Percentiles rank a stretch among this genome's conserved stretches.
Conservation (phyloP, 2,329 filamentous ascomycete genomes). For the Neopestalotiopsis clavispora region DNA sequence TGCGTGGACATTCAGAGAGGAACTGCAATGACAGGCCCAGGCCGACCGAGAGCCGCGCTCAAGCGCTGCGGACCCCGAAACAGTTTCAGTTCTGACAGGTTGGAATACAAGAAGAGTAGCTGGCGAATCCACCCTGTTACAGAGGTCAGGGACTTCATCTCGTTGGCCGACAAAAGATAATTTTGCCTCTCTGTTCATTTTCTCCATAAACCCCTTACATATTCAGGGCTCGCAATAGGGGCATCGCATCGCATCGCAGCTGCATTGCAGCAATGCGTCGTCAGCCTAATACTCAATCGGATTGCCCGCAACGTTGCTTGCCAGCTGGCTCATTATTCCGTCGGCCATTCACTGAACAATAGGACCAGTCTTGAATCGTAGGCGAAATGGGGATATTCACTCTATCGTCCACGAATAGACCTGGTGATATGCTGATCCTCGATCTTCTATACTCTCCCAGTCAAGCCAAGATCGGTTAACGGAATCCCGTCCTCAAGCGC, state of each 20-base stretch:
- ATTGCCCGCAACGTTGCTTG: not conserved
- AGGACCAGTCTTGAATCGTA: not conserved
- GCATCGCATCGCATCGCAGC: not conserved
- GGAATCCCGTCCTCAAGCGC: not conserved
- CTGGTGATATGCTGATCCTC: not conserved
- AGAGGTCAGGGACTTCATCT: not conserved
- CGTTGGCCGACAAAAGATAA: not conserved
- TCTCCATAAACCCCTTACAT: not conserved
- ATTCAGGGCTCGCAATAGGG: not conserved
- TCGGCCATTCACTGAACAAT: not conserved
- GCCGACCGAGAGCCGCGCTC: conserved; percentile 14
- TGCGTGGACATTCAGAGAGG: not conserved
- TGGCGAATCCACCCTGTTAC: not conserved
- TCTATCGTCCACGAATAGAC: not conserved
- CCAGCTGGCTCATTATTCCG: not conserved
- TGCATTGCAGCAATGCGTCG: not conserved
- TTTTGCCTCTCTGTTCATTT: not conserved
- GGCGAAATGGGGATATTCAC: conserved; percentile 11
- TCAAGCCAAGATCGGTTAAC: not conserved
- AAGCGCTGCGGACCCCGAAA: conserved; percentile 6
- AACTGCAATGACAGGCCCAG: not conserved
- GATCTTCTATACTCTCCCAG: not conserved
- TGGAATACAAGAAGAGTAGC: not conserved
- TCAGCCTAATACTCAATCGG: not conserved
- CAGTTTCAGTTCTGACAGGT: conserved; percentile 10